Base-by-base conservation (phyloP, 192 early-diverging fungal species). In the Jimgerdemannia lactiflua region DNA sequence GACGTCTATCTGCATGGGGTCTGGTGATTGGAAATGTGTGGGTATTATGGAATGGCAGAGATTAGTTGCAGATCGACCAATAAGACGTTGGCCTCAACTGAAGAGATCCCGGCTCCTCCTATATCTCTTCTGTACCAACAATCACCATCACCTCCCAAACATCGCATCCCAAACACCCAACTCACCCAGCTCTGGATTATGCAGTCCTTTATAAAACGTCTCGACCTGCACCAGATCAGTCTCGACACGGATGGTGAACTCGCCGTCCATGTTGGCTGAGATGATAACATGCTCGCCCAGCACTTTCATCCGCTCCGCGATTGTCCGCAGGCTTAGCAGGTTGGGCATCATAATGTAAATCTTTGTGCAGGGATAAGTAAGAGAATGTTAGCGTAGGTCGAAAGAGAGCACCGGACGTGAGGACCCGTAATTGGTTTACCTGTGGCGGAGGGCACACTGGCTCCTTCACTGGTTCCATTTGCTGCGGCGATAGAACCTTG, bases 301-400 rank as follows among this genome's bases (percentile, higher is more conserved):
- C 0, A 76, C 69, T 69, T 91, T 92, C 75, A 94, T 88, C 2
- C 93, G 83, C 42, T 93, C 88, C 3, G 87, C 85, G 20, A 95
- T 87, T 42, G 84, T 86, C 18, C 87, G 81, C n/a, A 96, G 75
- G 70, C 80, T 85, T 54, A 82, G 78, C n/a, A 96, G 74, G 9
- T 87, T 87, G 9, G 94, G 94, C 70, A 95, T 83, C 85, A 95
- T 90, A 63, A 96, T 92, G 65, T 94, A 91, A 41, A 93, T 90
- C 65, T 94, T 85, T 18, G 49, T 0, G 49, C 49, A 59, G 14
- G 49, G 49, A 29, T 29, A 29, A 29, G 29, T 29, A 68, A 75
- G 64, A 81, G 18, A 11, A 82, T 78, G 65, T 82, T 82, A 41
- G 78, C 64, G 18, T 78, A 76, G 0, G 80, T 74, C 11, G 78